These are phyloP conservation scores for Pseudogymnoascus sp. DNA, from an alignment of 2,329 filamentous ascomycete species.

Conservation along the genomic window DNA sequence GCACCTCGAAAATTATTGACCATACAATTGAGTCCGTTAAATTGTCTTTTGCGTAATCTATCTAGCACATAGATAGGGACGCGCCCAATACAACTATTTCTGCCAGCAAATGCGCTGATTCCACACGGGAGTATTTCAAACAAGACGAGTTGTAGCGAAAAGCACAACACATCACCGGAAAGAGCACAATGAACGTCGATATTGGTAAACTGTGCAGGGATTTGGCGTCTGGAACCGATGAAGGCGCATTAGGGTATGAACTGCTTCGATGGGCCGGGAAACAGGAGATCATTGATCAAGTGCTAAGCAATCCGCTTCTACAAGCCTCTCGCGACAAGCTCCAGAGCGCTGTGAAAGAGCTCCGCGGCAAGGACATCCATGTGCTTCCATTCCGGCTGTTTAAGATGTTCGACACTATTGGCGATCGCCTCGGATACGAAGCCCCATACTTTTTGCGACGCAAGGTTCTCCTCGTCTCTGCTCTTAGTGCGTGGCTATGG, in stretches of 20 bases:
- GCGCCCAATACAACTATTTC: not conserved
- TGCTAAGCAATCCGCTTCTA: not conserved
- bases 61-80: not conserved
- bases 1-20: not conserved
- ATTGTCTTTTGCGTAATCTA: not conserved
- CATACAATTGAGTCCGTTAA: not conserved
- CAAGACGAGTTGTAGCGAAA: not conserved
- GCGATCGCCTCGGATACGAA: not conserved
- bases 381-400: not conserved
- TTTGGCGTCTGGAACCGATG: not conserved
- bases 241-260: not conserved
- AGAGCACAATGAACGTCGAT: not conserved
- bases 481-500: not conserved
- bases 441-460: not conserved
- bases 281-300: not conserved
- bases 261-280: not conserved
- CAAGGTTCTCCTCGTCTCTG: not conserved
- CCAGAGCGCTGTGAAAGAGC: not conserved
- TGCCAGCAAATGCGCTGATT: not conserved
- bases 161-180: not conserved
- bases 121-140: not conserved
- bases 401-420: not conserved
- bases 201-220: not conserved
- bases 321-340: not conserved
- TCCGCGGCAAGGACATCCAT: not conserved